Base-by-base conservation (phyloP, 441 rosid genomes). In the Adansonia grandidieri region DNA sequence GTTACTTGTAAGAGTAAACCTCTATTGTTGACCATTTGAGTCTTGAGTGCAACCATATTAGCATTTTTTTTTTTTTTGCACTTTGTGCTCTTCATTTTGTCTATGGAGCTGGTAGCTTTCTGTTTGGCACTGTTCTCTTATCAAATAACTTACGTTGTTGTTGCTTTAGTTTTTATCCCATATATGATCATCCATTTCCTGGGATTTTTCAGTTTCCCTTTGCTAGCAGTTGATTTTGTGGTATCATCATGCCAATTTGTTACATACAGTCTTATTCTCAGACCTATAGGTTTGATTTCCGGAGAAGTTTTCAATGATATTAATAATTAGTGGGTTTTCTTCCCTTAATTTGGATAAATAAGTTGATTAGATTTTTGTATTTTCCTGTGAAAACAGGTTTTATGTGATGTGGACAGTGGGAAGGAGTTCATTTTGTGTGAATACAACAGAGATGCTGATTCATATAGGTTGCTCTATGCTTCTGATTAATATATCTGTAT, bases 401-500 rank as follows among this genome's bases (percentile, higher is more conserved):
- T 93, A 68, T 82, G 81, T 6, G 98, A 96, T 78, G 79, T 48
- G 57, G 97, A 96, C 8, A 79, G 75, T 75, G 92, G 90, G 73
- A 92, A 92, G 81, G 95, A 89, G 80, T 96, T 92, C 84, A 92
- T 96, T 79, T 86, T 96, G 88, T 93, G 99, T 11, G 99, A 96
- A 86, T 96, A 96, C 85, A 96, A 93, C 79, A 89, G 99, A 86
- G 99, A 96, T 86, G 99, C 99, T 0, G 99, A 96, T 81, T 96
- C 98, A 48, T 91, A 95, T 78, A 90, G 98, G 98, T 91, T 71
- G 60, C 60, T 63, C 65, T n/a, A 32, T n/a, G 2, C 7, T 80
- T 48, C 20, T 68, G 20, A 20, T 76, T 40, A 54, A n/a, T 78
- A 44, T 71, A 8, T 22, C n/a, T 4, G 5, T 40, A 10, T 45